Conservation (phyloP, 495 filamentous ascomycete genomes). For the Chaetomium tenue region DNA sequence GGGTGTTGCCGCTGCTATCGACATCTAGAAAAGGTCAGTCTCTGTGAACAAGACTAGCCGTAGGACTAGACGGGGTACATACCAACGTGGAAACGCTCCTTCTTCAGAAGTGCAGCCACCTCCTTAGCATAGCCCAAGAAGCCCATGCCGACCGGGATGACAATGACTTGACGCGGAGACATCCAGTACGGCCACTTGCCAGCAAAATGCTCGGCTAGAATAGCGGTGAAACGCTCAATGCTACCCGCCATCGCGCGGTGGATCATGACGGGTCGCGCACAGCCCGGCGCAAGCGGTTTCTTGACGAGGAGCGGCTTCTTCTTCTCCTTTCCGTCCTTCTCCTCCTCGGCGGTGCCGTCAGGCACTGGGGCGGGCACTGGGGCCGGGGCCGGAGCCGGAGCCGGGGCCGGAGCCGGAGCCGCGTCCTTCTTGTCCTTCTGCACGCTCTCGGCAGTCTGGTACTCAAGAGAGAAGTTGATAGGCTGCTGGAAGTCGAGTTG, state of each 20-base stretch:
- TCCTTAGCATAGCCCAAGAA: constrained; percentile 85
- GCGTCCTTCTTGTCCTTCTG: constrained; percentile 32
- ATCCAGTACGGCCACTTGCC: constrained; percentile 99
- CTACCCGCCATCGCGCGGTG: constrained; percentile 92
- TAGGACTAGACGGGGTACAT: constrained; percentile 15
- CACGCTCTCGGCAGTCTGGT: constrained; percentile 55
- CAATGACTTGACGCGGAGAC: constrained; percentile 84
- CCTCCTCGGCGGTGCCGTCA: constrained; percentile 35
- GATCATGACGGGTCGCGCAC: constrained; percentile 92
- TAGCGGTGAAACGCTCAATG: constrained; percentile 92
- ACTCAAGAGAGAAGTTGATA: constrained; percentile 51
- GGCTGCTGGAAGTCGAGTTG: constrained; percentile 96
- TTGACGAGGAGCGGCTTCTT: constrained; percentile 38
- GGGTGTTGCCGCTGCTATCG: constrained; percentile 84
- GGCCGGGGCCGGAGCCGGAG: constrained; percentile 39
- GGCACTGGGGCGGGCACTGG: constrained; percentile 34
- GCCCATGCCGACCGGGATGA: constrained; percentile 85
- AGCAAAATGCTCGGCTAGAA: constrained; percentile 90
- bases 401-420: constrained; percentile 25
- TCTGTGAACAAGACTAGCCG: neutral
- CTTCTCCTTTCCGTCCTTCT: constrained; percentile 37
- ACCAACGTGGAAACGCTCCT: constrained; percentile 53
- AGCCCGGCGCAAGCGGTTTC: constrained; percentile 62
- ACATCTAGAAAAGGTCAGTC: constrained; percentile 54
- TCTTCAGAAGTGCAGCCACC: constrained; percentile 61